Conservation (phyloP, 2,329 filamentous ascomycete genomes). For the Pseudogymnoascus sp. region DNA sequence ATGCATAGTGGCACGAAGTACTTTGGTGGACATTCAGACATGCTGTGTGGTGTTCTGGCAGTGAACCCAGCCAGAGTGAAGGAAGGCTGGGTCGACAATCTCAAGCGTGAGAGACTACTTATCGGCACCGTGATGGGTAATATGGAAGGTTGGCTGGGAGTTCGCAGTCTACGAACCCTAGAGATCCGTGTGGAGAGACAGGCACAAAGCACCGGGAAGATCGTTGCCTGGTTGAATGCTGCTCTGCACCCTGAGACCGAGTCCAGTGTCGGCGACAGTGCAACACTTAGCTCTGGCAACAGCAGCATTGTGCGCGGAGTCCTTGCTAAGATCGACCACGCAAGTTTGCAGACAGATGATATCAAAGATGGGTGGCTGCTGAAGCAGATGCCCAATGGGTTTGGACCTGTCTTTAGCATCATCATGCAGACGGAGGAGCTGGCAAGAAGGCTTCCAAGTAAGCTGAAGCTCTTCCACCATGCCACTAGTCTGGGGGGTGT, state of each 20-base stretch:
- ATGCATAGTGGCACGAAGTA: slow-evolving; percentile 97
- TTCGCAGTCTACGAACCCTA: slow-evolving; percentile 76
- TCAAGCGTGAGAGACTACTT: slow-evolving; percentile 63
- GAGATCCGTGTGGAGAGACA: slow-evolving; percentile 75
- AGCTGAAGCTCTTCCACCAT: slow-evolving; percentile 79
- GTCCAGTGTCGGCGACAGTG: slow-evolving; percentile 3
- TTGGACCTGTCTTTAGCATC: slow-evolving; percentile 79
- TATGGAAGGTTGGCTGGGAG: slow-evolving; percentile 85
- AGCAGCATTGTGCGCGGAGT: slow-evolving; percentile 40
- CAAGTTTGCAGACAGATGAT: slow-evolving; percentile 64
- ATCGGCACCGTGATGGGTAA: slow-evolving; percentile 81
- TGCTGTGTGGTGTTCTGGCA: slow-evolving; percentile 78
- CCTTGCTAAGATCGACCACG: slow-evolving; percentile 61
- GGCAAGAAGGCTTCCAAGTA: slow-evolving; percentile 66
- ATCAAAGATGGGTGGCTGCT: slow-evolving; percentile 60
- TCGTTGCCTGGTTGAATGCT: slow-evolving; percentile 62
- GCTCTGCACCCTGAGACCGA: slow-evolving; percentile 20
- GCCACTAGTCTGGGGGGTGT: slow-evolving; percentile 90
- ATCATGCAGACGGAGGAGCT: slow-evolving; percentile 49
- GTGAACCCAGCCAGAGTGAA: slow-evolving; percentile 44
- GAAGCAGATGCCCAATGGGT: slow-evolving; percentile 86
- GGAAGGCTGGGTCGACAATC: slow-evolving; percentile 47
- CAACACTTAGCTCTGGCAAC: slow-evolving; percentile 25
- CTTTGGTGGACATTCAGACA: slow-evolving; percentile 87
- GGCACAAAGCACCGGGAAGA: slow-evolving; percentile 55